phyloP scores from a whole-genome alignment of 208 protist species.

The Leishmania amazonensis region DNA sequence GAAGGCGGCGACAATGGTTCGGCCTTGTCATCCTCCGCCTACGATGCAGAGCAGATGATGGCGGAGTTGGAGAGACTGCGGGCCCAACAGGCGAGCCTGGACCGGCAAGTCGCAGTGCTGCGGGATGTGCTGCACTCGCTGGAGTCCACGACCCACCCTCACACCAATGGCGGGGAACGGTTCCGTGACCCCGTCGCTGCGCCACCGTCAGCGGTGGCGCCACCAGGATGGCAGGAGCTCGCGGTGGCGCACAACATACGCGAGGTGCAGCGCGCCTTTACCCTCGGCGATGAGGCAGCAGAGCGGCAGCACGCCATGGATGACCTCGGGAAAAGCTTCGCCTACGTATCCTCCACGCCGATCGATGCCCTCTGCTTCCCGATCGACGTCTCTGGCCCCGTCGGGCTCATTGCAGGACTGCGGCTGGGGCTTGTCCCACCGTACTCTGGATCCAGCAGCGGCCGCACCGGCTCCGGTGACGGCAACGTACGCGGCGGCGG shows the following conservation, averaged over 20 bases:
- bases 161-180: not conserved
- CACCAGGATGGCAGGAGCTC: conserved; percentile 3
- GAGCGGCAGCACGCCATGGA: conserved; percentile 18
- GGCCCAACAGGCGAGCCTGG: conserved; percentile 14
- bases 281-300: conserved; percentile 34
- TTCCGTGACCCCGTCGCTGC: not conserved
- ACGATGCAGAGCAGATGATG: not conserved
- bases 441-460: conserved; percentile 8
- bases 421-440: conserved; percentile 52
- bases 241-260: conserved; percentile 30
- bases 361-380: conserved; percentile 53
- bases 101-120: conserved; percentile 17
- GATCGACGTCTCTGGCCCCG: conserved; percentile 47
- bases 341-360: conserved; percentile 31
- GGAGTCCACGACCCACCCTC: not conserved
- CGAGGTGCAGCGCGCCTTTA: conserved; percentile 42
- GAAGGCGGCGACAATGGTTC: not conserved
- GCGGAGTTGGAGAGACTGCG: conserved; percentile 22
- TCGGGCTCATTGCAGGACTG: conserved; percentile 66
- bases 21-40: not conserved
- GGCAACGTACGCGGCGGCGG: not conserved
- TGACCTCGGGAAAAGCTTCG: conserved; percentile 20
- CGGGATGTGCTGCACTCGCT: conserved; percentile 23
- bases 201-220: not conserved
- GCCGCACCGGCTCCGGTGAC: not conserved